These are phyloP conservation scores for Mortierella sp. DNA, from an alignment of 371 early-diverging fungal genomes.

Conservation along the genomic window DNA sequence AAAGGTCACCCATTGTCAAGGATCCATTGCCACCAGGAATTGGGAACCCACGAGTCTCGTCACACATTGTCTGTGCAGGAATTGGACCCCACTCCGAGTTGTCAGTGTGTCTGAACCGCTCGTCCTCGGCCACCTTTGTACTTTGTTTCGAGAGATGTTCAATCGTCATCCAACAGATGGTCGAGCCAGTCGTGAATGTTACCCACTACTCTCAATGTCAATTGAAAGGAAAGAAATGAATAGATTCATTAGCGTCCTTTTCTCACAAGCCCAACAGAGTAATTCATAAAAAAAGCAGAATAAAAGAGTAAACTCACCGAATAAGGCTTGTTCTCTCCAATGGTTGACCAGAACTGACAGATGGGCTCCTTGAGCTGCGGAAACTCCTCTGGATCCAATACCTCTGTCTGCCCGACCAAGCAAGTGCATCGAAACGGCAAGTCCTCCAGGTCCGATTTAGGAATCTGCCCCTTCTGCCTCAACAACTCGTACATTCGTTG, in stretches of 20 bases:
- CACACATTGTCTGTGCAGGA: conserved; percentile 2
- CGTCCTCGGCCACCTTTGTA: neutral
- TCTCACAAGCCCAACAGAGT: neutral
- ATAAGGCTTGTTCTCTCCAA: neutral
- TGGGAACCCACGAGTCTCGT: neutral
- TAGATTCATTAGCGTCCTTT: neutral
- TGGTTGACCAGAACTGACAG: conserved; percentile 8
- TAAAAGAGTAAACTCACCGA: neutral
- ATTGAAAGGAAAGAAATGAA: neutral
- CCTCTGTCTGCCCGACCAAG: conserved; percentile 15
- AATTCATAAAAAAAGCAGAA: neutral
- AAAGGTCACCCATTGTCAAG: conserved; percentile 2
- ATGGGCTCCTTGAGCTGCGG: conserved; percentile 7
- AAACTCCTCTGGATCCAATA: conserved; percentile 1
- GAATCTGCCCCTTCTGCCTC: conserved; percentile 1
- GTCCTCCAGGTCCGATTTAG: conserved; percentile 4
- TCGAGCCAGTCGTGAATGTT: neutral
- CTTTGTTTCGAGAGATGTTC: neutral
- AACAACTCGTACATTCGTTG: conserved; percentile 2
- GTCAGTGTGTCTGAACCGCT: neutral
- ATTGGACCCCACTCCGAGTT: neutral
- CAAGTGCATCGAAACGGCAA: neutral
- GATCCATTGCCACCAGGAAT: conserved; percentile 11
- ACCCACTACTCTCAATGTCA: neutral
- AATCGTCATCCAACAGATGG: neutral